Evolutionary conservation across 495 filamentous ascomycete species (phyloP), one percentile per base, ranked within the genome.

Genomic region (Terfezia claveryi): DNA sequence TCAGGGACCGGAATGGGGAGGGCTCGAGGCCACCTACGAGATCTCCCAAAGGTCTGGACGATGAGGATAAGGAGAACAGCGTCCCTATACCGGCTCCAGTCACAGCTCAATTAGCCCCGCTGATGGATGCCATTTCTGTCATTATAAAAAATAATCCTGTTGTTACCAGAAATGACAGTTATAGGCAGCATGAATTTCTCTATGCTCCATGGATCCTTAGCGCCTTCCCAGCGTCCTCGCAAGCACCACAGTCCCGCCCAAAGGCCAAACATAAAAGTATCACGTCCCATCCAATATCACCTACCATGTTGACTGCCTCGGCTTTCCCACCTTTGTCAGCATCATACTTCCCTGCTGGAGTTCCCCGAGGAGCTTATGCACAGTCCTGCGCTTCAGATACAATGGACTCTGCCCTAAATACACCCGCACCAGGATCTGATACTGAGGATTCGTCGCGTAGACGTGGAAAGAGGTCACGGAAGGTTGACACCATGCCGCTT

Each of bases 81-180:
- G 73, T 74, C 54, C 77, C 74, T 27, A 67, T 69, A 10, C 74
- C 80, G 44, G 76, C 84, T 8, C 76, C 80, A 1, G 68, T 67
- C 32, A 70, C 71, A 10, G 73, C 74, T n/a, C 73, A 76, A 37
- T 68, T 94, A 49, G 73, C 80, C 8, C 73, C 78, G 32, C 75
- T 92, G 50, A 68, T 98, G n/a, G 82, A 87, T 56, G 85, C 88
- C 1, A 77, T 92, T 49, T 77, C 80, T 10, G 74, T 78, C 44
- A 87, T 96, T 49, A 77, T 94, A 55, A 73, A 79, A 46, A 76
- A 82, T 58, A 32, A 32, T 32, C 27, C 27, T 32, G 27, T 32
- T 32, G 27, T 32, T 32, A 95, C 91, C 0, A 81, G 80, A 32
- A 46, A 46, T 46, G 17, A 46, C 41, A 46, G 41, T 53, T 82